Base-by-base conservation (phyloP, 75 land plant genomes). In the Sequoiadendron giganteum region DNA sequence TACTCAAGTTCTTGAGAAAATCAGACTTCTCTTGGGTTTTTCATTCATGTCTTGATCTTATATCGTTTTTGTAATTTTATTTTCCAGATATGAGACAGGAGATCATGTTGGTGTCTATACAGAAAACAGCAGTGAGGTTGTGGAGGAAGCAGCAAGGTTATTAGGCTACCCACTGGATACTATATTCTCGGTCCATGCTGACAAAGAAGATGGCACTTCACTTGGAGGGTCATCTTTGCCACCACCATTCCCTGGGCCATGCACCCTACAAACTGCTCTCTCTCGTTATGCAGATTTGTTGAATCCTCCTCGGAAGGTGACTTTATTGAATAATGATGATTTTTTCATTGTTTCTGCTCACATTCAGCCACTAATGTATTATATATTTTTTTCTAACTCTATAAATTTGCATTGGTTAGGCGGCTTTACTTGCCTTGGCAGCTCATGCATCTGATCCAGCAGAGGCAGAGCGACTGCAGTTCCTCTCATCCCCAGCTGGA, bases 101-200 rank as follows among this genome's bases (percentile, higher is more conserved):
- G 98, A 95, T 47, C 98, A 97, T 90, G 97, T 95, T 88, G 98
- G 98, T 87, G 98, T 96, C n/a, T 94, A 88, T 93, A 86, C 97
- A 85, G 97, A 96, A 89, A 96, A 96, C 87, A 45, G 85, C 32
- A n/a, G 45, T 83, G 98, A 96, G 77, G 85, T 61, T 49, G 95
- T 94, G 11, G 97, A 96, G 82, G 98, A 95, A 83, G 98, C 97
- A 34, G 90, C 92, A 85, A 92, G 86, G 72, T 79, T 96, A 65
- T 83, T 96, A 61, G 95, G 93, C 10, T 88, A 90, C 56, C 73
- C 94, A 32, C 89, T 95, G 43, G 95, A 96, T 19, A 94, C 95
- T 16, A 90, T 91, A 58, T 95, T 96, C 88, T 96, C 99, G 10
- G 88, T 97, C 36, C 96, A 97, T 85, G 54, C 92, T 48, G 97